Conservation (phyloP, 768 basidiomycete genomes). For the Mycena rebaudengoi region DNA sequence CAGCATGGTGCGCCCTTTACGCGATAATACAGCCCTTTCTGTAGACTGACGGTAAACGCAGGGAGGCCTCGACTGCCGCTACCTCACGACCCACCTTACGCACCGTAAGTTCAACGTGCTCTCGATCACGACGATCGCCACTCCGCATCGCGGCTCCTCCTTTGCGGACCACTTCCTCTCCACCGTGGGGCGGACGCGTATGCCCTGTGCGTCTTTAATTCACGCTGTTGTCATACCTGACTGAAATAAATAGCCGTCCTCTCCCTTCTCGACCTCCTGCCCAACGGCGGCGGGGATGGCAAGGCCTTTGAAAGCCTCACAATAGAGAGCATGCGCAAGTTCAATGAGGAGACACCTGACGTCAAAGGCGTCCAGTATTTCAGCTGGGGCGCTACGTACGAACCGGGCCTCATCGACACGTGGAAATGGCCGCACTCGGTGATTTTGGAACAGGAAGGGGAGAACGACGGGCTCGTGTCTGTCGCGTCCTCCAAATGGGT, state of each 20-base stretch:
- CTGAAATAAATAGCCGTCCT: too few species aligned
- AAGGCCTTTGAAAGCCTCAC: constrained; percentile 93
- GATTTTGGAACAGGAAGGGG: constrained; percentile 86
- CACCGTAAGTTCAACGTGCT: constrained; percentile 81
- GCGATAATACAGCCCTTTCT: neutral
- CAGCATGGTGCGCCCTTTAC: constrained; percentile 62
- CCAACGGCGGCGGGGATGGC: constrained; percentile 95
- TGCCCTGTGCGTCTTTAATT: too few species aligned
- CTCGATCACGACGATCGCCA: constrained; percentile 93
- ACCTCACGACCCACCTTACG: constrained; percentile 83
- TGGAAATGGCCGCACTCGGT: constrained; percentile 80
- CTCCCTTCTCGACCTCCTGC: constrained; percentile 80
- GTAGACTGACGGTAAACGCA: constrained; percentile 9
- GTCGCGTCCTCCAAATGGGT: constrained; percentile 90
- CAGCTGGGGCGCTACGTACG: constrained; percentile 93
- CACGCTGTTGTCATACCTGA: too few species aligned
- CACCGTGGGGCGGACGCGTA: constrained; percentile 69
- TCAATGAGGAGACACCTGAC: constrained; percentile 89
- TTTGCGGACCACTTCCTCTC: constrained; percentile 93
- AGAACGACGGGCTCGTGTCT: constrained; percentile 94
- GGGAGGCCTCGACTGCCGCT: constrained; percentile 95
- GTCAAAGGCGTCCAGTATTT: constrained; percentile 85
- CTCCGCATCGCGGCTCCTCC: constrained; percentile 92
- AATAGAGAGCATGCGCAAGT: constrained; percentile 82
- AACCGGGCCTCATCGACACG: constrained; percentile 90